Base-by-base conservation (phyloP, 192 early-diverging fungal genomes). In the Entomortierella parvispora region DNA sequence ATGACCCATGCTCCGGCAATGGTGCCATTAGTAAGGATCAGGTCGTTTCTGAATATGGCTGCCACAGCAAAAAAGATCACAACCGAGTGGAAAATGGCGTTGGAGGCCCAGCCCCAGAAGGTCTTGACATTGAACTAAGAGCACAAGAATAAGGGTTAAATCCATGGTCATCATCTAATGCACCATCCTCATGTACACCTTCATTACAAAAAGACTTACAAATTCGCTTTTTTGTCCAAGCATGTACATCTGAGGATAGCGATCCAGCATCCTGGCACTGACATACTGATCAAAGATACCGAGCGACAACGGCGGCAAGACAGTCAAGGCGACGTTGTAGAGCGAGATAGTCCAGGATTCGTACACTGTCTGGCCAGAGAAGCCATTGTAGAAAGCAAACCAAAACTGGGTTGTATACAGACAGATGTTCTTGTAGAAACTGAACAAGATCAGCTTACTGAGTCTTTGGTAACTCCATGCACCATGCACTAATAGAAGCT, bases 351-450 rank as follows among this genome's bases (percentile, higher is more conserved):
- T 97, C 97, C 97, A 99, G 60, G 96, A 96, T 81, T 99, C 97
- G 81, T 97, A 99, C 7, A 99, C 80, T 18, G 97, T 98, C 84
- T 96, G 90, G 11, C 97, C 97, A 29, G 96, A 98, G 65, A 97
- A 98, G 7, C 94, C 93, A 71, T 97, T 97, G 82, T 95, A 95
- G 68, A 94, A 88, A 3, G 96, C 90, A 81, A 83, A 92, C 97
- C 97, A 99, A 67, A 99, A 93, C 85, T 99, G 97, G 47, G 97
- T 99, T 72, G 96, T 85, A 83, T 98, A 99, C 66, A 99, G 85
- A 31, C 96, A 93, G 60, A 99, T 96, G 80, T 99, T 99, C 85
- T 99, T 99, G 88, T 99, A 99, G 84, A 99, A 99, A 63, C 93
- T 95, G 84, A 93, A 99, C 61, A 99, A 85, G 56, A 98, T 96